Evolutionary conservation across 2,329 filamentous ascomycete genomes (phyloP).

Genomic region (Alternaria angustiovoidea): DNA sequence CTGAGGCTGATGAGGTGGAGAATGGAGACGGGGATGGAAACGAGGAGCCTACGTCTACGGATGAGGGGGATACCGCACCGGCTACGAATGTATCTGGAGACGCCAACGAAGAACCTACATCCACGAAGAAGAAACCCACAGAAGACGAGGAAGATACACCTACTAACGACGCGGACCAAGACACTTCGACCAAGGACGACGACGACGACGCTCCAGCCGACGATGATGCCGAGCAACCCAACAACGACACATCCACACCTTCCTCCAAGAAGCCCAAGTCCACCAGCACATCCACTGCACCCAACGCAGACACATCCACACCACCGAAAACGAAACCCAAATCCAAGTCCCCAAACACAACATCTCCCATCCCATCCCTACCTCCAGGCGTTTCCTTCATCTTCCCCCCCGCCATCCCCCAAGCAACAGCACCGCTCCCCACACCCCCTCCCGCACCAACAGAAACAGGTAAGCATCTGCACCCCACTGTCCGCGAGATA

Average conservation of each 20-base stretch:
- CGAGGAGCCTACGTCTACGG: not conserved
- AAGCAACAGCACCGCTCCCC: not conserved
- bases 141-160: not conserved
- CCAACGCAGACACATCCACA: not conserved
- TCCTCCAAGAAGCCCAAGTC: not conserved
- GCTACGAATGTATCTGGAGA: not conserved
- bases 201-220: not conserved
- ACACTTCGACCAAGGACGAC: not conserved
- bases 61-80: not conserved
- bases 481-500: not conserved
- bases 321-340: not conserved
- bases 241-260: not conserved
- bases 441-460: not conserved
- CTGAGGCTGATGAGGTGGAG: not conserved
- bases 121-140: not conserved
- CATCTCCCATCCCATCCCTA: not conserved
- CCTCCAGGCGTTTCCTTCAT: not conserved
- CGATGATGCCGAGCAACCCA: not conserved
- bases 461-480: not conserved
- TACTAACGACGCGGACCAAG: not conserved
- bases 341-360: not conserved
- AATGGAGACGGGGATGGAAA: not conserved
- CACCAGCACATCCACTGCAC: fast-evolving
- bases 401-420: not conserved
- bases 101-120: not conserved